Base-by-base conservation (phyloP, 257 asterid species). In the Primulina tabacum region DNA sequence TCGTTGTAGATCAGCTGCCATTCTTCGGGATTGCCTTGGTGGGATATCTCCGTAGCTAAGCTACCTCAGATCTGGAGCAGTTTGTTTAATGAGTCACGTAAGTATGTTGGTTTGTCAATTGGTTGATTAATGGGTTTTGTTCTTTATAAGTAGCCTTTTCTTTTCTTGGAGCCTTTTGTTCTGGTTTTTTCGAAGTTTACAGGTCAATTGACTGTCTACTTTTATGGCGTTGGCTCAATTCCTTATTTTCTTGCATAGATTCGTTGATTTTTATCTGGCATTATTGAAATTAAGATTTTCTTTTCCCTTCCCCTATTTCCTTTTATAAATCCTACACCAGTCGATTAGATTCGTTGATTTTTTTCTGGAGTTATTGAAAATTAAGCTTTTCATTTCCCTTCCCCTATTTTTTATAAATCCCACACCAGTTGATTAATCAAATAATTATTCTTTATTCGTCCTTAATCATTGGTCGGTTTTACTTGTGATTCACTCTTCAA, bases 21-120 rank as follows among this genome's bases (percentile, higher is more conserved):
- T 79, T 79, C 63, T 63, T 72, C 73, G 53, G 68, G 34, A 74
- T 61, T 62, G 50, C 29, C 58, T 47, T 21, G 72, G 38, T 60
- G 59, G 71, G 63, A 60, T 3, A 69, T 62, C 60, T 65, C 30
- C 57, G 18, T 14, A 26, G 20, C 35, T 64, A 10, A 53, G 75
- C 65, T 40, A 7, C 28, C 38, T 75, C 60, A 73, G 76, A 74
- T 32, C 56, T 37, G 71, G 76, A 67, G 59, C 60, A 26, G 20
- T 12, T 64, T 72, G 43, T 43, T 52, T 40, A 58, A 82, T 82
- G 86, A 65, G 64, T 73, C 86, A 78, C 65, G 86, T 82, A 67
- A 37, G 70, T 17, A 64, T 32, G 26, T 32, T 57, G 6, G 7
- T 71, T 62, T 21, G 26, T 57, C 38, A 11, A n/a, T 33, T 55